Conservation (phyloP, 108 stramenopile genomes). For the Fistulifera pelliculosa region DNA sequence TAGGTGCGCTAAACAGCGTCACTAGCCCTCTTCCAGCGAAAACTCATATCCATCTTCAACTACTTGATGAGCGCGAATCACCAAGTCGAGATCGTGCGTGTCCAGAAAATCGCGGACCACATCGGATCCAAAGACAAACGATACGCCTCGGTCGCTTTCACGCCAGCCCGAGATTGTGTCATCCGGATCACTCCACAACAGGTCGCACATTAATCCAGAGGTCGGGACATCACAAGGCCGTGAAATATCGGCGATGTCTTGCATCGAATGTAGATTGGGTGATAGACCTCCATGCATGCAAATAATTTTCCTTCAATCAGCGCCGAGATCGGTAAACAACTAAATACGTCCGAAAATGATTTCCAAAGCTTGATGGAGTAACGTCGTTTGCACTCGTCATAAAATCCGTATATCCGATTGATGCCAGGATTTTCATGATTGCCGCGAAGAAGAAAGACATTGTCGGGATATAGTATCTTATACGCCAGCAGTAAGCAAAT, state of each 20-base stretch:
- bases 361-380: constrained; percentile 93
- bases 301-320: constrained; percentile 93
- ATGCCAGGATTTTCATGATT: constrained; percentile 94
- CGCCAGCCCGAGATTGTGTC: constrained; percentile 61
- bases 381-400: constrained; percentile 85
- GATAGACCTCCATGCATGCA: constrained; percentile 93
- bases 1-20: constrained; percentile 58
- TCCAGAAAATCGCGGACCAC: constrained; percentile 21
- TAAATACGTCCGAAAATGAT: constrained; percentile 91
- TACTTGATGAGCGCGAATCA: constrained; percentile 94
- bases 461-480: constrained; percentile 92
- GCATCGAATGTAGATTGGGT: constrained; percentile 68
- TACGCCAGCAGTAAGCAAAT: constrained; percentile 83
- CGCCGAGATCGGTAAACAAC: constrained; percentile 88
- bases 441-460: constrained; percentile 88
- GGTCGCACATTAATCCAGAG: constrained; percentile 89
- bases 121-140: constrained; percentile 81
- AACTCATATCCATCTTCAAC: constrained; percentile 96
- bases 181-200: constrained; percentile 94
- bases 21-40: constrained; percentile 79
- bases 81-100: constrained; percentile 35
- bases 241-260: constrained; percentile 76
- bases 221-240: constrained; percentile 91
- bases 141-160: constrained; percentile 92
- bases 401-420: constrained; percentile 87